phyloP scores from a whole-genome alignment of 208 protist species.

The Leishmania lainsoni region DNA sequence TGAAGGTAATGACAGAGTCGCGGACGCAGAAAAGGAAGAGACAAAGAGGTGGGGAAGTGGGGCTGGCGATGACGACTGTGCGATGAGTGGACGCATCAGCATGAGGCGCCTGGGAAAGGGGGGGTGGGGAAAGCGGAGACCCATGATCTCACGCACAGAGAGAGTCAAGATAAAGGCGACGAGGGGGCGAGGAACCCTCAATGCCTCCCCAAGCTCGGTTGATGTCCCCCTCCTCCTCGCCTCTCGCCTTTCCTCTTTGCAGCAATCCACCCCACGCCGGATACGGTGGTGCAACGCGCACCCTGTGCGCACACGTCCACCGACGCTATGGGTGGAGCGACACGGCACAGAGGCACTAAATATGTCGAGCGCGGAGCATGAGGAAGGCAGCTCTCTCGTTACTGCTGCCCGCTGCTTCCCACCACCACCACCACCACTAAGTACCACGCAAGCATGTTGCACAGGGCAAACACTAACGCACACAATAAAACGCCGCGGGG shows the following conservation, averaged over 20 bases:
- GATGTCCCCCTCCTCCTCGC: not conserved
- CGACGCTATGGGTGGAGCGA: not conserved
- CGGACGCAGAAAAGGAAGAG: not conserved
- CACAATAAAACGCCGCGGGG: not conserved
- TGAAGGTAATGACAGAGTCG: too few relatives aligned
- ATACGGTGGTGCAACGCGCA: not conserved
- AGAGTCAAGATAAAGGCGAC: not conserved
- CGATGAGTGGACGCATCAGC: not conserved
- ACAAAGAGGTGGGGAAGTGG: not conserved
- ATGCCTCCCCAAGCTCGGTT: not conserved
- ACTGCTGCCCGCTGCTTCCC: not conserved
- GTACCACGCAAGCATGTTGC: not conserved
- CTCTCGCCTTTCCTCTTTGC: not conserved
- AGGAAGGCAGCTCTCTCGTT: not conserved
- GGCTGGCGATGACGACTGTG: not conserved
- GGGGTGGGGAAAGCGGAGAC: not conserved
- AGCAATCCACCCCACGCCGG: not conserved
- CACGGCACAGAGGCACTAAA: not conserved
- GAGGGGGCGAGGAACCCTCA: not conserved
- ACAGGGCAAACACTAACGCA: not conserved
- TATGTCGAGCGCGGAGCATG: not conserved
- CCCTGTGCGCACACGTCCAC: not conserved
- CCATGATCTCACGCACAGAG: not conserved
- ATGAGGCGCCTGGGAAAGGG: not conserved
- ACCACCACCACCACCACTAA: not conserved